Base-by-base conservation (phyloP, 2,329 filamentous ascomycete species). In the Ophiosphaerella herpotricha region DNA sequence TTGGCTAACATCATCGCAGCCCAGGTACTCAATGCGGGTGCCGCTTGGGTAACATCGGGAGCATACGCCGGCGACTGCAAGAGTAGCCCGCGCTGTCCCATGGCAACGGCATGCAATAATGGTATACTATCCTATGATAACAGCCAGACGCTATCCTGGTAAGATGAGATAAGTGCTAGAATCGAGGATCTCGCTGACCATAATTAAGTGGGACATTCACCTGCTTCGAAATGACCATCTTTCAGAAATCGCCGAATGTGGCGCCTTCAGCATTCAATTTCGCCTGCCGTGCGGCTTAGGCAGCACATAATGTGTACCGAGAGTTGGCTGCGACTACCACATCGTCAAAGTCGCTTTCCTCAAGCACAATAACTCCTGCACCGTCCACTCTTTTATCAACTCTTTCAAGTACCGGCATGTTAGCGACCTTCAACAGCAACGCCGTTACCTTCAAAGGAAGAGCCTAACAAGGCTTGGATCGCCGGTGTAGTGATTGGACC, bases 211-310 rank as follows among this genome's bases (percentile, higher is more conserved):
- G 26, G 7, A 16, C 18, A 24, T 37, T 31, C 6, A 43, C 14
- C 4, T 48, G 50, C 29, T 33, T 41, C 12, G n/a, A 36, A 13
- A 33, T 41, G 24, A 48, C 50, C 1, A 45, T 52, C 7, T 52
- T 41, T 42, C 41, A 41, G 18, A 41, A 31, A 24, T 38, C 18
- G 13, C 41, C 41, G 16, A 40, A 43, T 21, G 33, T 33, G 13
- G 37, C 35, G 7, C 45, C 37, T 18, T 52, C 50, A 16, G 50
- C 41, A 8, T 11, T 29, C 18, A 45, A 48, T 11, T 45, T 45
- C 26, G 21, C 7, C 13, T 52, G 50, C 14, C 37, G 33, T 6
- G 13, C 18, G 11, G 13, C 14, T 2, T 36, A 37, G 34, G n/a
- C 7, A 14, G 41, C 41, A 13, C 12, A 43, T 29, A 46, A 38